Evolutionary conservation across 2,329 filamentous ascomycete species (phyloP).

Genomic region (Basipetospora chlamydospora): DNA sequence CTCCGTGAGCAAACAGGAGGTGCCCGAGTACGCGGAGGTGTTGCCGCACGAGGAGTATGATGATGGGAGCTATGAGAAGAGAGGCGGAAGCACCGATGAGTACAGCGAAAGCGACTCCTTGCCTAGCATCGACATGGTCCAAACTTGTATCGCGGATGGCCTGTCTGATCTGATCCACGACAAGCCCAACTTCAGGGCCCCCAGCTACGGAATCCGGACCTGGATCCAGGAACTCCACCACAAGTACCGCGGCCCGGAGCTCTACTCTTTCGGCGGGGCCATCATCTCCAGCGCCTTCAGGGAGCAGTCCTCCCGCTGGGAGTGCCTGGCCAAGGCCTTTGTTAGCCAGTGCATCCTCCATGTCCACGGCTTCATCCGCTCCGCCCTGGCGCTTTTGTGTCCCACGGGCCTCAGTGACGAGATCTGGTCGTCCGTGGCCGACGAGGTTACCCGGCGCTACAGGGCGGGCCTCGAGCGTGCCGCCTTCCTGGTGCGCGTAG

Average conservation of each 20-base stretch:
- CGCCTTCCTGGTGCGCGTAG: constrained; percentile 13
- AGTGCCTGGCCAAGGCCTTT: constrained; percentile 12
- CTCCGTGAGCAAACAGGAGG: no score
- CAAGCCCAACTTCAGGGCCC: neutral
- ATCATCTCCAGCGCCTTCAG: constrained; percentile 12
- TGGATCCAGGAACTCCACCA: constrained; percentile 13
- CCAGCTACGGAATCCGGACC: constrained; percentile 8
- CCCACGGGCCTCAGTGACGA: constrained; percentile 8
- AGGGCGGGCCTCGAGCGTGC: constrained; percentile 11
- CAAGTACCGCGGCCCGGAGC: constrained; percentile 13
- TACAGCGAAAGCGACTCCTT: no score
- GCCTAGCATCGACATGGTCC: no score
- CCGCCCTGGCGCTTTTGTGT: constrained; percentile 11
- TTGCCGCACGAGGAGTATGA: neutral
- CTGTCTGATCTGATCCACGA: constrained; percentile 7
- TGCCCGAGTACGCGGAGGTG: no score
- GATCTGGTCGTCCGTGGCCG: constrained; percentile 12
- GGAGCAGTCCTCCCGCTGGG: constrained; percentile 19
- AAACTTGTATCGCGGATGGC: neutral
- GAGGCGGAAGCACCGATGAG: no score
- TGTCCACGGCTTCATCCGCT: constrained; percentile 16
- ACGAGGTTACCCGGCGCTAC: constrained; percentile 12
- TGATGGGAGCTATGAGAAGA: no score
- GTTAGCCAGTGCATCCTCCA: constrained; percentile 14
- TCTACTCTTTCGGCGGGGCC: constrained; percentile 10